Evolutionary conservation across 441 rosid species (phyloP), one percentile per base, ranked within the genome.

Genomic region (Flueggea neowawraea): DNA sequence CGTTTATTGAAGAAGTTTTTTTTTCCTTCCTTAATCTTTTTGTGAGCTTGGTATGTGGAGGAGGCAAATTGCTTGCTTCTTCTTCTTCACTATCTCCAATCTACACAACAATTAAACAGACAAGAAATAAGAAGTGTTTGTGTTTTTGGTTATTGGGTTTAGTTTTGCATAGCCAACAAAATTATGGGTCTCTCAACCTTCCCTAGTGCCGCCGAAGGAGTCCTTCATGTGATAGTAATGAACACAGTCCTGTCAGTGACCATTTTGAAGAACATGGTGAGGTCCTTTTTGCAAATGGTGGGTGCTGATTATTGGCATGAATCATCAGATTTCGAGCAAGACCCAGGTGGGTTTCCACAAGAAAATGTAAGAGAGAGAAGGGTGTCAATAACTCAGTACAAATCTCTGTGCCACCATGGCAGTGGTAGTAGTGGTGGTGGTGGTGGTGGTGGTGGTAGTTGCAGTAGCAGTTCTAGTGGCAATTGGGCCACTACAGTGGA

Each of bases 131-230:
- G 28, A 22, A 22, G 28, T 22, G 28, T 2, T 1, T 22, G 28
- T 22, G 28, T 22, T 22, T 22, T 22, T 47, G 4, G 14, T 14
- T 47, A 11, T 2, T 14, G 4, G 54, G 54, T 7, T 14, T 51
- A 3, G 8, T 16, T 53, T 16, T 10, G 17, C 10, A 10, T 2
- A 4, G 12, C 11, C 22, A 53, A 10, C 4, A 28, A 4, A 16
- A 6, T 16, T 0, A 93, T 94, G 99, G 99, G 99, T 10, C 77
- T 91, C 51, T 83, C 89, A 11, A 84, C 76, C 36, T 89, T 83
- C 63, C 96, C 88, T 0, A 70, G 75, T 57, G 72, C 87, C 12
- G 63, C 84, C 0, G 95, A 84, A 57, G 96, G 96, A 15, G 72
- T 87, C 52, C 65, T 94, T 0, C 92, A 92, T 11, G 78, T 86